phyloP scores from a whole-genome alignment of 176 grass and related monocot species.

The Rhynchospora tenuis region DNA sequence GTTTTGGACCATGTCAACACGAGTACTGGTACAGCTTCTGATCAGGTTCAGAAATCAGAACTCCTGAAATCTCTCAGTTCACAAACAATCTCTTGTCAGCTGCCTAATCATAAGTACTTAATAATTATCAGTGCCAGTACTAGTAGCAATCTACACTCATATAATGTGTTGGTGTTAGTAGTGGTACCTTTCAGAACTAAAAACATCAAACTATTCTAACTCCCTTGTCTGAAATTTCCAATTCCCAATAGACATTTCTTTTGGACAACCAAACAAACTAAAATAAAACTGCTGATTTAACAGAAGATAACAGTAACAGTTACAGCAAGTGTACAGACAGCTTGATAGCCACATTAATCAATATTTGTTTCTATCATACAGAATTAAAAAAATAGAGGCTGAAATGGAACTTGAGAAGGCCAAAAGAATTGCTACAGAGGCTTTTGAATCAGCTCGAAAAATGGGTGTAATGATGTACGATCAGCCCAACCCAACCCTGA shows the following conservation, averaged over 20 bases:
- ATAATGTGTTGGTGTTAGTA: background rate
- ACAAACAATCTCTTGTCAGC: background rate
- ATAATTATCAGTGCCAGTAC: background rate
- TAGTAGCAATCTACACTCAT: background rate
- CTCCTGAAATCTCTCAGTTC: background rate
- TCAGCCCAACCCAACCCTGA: slow-evolving; percentile 38
- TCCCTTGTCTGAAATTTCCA: background rate
- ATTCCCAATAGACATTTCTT: background rate
- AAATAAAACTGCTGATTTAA: background rate
- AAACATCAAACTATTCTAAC: background rate
- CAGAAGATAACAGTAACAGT: background rate
- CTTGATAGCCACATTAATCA: background rate
- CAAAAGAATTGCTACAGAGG: slow-evolving; percentile 45
- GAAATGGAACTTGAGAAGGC: slow-evolving; percentile 57
- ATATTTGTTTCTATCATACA: slow-evolving; percentile 14
- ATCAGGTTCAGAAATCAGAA: background rate
- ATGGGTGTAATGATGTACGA: slow-evolving; percentile 99
- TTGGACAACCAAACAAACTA: background rate
- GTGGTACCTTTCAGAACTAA: background rate
- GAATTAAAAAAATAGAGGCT: slow-evolving; percentile 62
- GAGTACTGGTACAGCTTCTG: background rate
- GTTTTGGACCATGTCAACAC: background rate
- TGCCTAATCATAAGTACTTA: background rate
- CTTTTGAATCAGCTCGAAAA: slow-evolving; percentile 69
- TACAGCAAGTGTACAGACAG: background rate